Conservation (phyloP, 1,284 basidiomycete genomes). For the Afroboletus lepidellus region DNA sequence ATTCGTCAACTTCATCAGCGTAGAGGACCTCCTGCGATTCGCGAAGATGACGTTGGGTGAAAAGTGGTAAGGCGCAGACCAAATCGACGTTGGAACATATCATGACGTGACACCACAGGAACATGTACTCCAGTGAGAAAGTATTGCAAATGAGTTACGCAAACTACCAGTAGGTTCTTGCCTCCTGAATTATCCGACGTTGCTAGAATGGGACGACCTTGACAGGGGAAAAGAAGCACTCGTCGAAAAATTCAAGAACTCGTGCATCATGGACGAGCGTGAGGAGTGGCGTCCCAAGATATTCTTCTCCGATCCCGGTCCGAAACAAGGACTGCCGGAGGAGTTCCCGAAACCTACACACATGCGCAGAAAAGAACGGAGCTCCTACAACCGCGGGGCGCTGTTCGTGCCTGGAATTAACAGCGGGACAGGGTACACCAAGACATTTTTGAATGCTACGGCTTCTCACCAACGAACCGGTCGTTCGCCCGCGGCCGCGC, state of each 20-base stretch:
- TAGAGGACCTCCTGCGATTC: conserved; percentile 73
- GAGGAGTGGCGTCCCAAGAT: conserved; percentile 82
- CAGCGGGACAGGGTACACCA: conserved; percentile 26
- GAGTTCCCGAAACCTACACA: conserved; percentile 80
- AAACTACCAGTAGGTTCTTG: conserved; percentile 69
- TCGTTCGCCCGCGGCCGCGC: conserved; percentile 17
- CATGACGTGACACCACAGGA: conserved; percentile 46
- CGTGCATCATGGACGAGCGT: conserved; percentile 79
- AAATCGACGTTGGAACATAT: background rate
- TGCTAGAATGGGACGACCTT: conserved; percentile 9
- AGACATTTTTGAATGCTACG: conserved; percentile 31
- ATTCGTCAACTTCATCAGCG: conserved; percentile 83
- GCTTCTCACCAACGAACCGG: conserved; percentile 21
- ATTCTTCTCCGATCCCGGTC: conserved; percentile 71
- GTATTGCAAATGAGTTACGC: conserved; percentile 85
- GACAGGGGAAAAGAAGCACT: conserved; percentile 80
- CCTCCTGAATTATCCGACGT: conserved; percentile 3
- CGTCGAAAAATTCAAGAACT: conserved; percentile 85
- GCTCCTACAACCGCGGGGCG: conserved; percentile 69
- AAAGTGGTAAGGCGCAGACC: conserved; percentile 57
- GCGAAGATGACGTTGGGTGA: conserved; percentile 69
- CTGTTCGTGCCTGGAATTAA: conserved; percentile 54
- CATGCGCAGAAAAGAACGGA: conserved; percentile 71
- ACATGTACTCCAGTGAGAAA: conserved; percentile 86
- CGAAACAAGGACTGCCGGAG: conserved; percentile 69